Evolutionary conservation across 805 yeast genomes (phyloP).

Genomic region (Teunomyces funiuensis): DNA sequence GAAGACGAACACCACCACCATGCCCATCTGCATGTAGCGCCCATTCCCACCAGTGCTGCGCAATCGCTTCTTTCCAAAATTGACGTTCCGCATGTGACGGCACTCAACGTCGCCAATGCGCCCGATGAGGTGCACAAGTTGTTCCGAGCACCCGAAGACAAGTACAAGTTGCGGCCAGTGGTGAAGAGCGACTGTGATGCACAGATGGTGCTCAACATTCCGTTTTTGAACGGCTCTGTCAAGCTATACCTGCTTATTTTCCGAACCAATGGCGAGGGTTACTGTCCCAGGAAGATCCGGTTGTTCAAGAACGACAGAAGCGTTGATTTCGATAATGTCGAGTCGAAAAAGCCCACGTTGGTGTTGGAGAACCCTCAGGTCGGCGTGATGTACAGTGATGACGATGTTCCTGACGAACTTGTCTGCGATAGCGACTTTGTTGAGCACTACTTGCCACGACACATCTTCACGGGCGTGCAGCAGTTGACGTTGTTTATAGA

Average conservation of each 20-base stretch:
- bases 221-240: slow-evolving; percentile 69
- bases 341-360: slow-evolving; percentile 48
- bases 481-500: slow-evolving; percentile 68
- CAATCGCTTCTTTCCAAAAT: slow-evolving; percentile 68
- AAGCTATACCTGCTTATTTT: slow-evolving; percentile 72
- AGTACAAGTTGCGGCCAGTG: slow-evolving; percentile 47
- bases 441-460: slow-evolving; percentile 80
- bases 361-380: slow-evolving; percentile 62
- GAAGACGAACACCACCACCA: slow-evolving; percentile 26
- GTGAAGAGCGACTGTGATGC: slow-evolving; percentile 76
- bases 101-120: slow-evolving; percentile 59
- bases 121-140: slow-evolving; percentile 50
- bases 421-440: slow-evolving; percentile 54
- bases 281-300: slow-evolving; percentile 69
- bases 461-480: slow-evolving; percentile 66
- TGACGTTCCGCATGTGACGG: slow-evolving; percentile 57
- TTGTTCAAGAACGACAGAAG: slow-evolving; percentile 68
- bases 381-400: slow-evolving; percentile 47
- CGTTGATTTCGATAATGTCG: slow-evolving; percentile 71
- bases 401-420: slow-evolving; percentile 31
- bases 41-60: slow-evolving; percentile 66
- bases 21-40: slow-evolving; percentile 46
- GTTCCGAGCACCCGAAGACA: slow-evolving; percentile 52
- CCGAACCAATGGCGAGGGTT: slow-evolving; percentile 59
- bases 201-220: slow-evolving; percentile 74